Evolutionary conservation across 2,329 filamentous ascomycete species (phyloP).

Genomic region (Microdochium nivale): DNA sequence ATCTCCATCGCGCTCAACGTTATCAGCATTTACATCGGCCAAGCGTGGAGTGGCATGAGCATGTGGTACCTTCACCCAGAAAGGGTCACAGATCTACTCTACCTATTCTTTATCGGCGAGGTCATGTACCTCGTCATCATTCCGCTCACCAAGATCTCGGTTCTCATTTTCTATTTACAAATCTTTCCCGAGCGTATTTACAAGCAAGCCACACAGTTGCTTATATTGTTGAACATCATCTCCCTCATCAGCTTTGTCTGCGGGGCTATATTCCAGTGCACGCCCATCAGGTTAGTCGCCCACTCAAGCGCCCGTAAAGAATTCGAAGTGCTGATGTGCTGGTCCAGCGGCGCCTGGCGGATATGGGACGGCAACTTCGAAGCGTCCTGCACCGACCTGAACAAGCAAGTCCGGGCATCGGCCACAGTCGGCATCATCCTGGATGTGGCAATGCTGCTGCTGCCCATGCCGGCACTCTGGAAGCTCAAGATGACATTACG

Average conservation of each 20-base stretch:
- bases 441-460: conserved; percentile 29
- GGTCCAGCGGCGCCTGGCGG: not conserved
- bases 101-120: not conserved
- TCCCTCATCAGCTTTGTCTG: not conserved
- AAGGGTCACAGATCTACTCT: not conserved
- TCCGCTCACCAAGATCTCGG: not conserved
- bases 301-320: not conserved
- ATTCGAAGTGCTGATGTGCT: not conserved
- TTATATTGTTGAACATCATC: not conserved
- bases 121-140: not conserved
- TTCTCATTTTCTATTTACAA: not conserved
- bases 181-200: not conserved
- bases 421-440: conserved; percentile 29
- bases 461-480: conserved; percentile 32
- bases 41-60: not conserved
- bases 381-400: conserved; percentile 19
- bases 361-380: conserved; percentile 21
- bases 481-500: conserved; percentile 31
- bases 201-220: not conserved
- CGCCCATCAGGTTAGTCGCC: not conserved
- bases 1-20: not conserved
- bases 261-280: not conserved
- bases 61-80: not conserved
- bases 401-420: conserved; percentile 24
- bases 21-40: not conserved